phyloP scores from a whole-genome alignment of 73 alveolate species.

The Uronychia setigera region DNA sequence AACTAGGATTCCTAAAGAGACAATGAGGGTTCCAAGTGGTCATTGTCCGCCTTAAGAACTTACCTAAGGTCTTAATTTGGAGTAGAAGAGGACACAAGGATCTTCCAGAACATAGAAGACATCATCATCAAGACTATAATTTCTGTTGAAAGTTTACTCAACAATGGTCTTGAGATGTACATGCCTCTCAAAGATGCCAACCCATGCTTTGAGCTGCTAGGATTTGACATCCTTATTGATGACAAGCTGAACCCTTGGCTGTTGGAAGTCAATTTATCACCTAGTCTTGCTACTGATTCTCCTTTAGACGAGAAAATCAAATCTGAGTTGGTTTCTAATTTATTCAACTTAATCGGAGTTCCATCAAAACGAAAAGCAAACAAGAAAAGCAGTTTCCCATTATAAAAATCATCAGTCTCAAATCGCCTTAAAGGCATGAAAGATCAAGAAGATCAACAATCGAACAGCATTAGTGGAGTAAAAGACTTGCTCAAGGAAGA shows the following conservation, averaged over 20 bases:
- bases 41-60: slow-evolving; percentile 64
- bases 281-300: slow-evolving; percentile 62
- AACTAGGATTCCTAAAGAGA: slow-evolving; percentile 70
- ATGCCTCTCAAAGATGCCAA: background rate
- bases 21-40: slow-evolving; percentile 87
- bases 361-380: background rate
- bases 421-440: background rate
- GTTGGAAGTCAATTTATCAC: slow-evolving; percentile 74
- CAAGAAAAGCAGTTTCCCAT: background rate
- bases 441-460: background rate
- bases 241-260: slow-evolving; percentile 70
- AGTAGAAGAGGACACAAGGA: background rate
- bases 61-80: background rate
- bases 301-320: slow-evolving; percentile 58
- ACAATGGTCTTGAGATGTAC: slow-evolving; percentile 41
- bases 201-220: slow-evolving; percentile 46
- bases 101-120: slow-evolving; percentile 22
- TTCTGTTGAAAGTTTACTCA: slow-evolving; percentile 30
- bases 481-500: background rate
- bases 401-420: background rate
- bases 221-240: slow-evolving; percentile 79
- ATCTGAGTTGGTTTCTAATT: slow-evolving; percentile 58
- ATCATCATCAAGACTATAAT: slow-evolving; percentile 32
- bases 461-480: background rate
- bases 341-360: slow-evolving; percentile 41